phyloP scores from a whole-genome alignment of 116 monocot genomes.

The Zostera marina region DNA sequence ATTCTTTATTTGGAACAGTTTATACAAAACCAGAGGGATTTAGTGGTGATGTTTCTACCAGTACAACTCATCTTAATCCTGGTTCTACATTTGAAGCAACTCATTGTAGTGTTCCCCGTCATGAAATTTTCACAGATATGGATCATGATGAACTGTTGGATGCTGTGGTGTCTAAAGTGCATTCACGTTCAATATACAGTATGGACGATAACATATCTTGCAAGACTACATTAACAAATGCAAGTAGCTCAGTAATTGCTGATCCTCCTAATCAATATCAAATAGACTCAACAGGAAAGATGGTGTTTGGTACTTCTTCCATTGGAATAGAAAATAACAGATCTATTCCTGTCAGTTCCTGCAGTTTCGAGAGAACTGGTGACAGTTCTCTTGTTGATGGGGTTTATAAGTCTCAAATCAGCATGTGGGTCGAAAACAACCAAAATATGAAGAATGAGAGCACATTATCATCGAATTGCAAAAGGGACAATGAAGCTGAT shows the following conservation, averaged over 20 bases:
- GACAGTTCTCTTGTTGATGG: constrained; percentile 18
- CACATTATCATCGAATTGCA: constrained; percentile 22
- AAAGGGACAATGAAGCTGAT: constrained; percentile 27
- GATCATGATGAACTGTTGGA: constrained; percentile 59
- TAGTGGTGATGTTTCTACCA: constrained; percentile 13
- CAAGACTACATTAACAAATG: constrained; percentile 24
- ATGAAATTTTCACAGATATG: constrained; percentile 23
- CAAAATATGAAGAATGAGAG: constrained; percentile 22
- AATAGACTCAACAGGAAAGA: constrained; percentile 9
- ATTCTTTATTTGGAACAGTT: constrained; percentile 7
- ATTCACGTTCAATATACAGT: constrained; percentile 17
- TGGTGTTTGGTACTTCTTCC: constrained; percentile 7
- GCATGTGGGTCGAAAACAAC: constrained; percentile 38
- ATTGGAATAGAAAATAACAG: constrained; percentile 15
- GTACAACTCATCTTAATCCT: constrained; percentile 16
- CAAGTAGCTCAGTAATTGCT: constrained; percentile 8
- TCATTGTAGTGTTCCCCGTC: constrained; percentile 16
- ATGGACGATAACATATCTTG: constrained; percentile 33
- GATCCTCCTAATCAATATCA: neutral
- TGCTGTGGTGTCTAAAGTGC: constrained; percentile 56
- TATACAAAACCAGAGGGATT: constrained; percentile 5
- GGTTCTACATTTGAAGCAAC: constrained; percentile 15
- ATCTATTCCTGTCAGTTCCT: constrained; percentile 20
- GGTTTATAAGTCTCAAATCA: constrained; percentile 38
- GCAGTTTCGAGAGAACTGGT: constrained; percentile 16